Evolutionary conservation across 2,329 filamentous ascomycete genomes (phyloP).

Genomic region (Trichophyton rubrum): DNA sequence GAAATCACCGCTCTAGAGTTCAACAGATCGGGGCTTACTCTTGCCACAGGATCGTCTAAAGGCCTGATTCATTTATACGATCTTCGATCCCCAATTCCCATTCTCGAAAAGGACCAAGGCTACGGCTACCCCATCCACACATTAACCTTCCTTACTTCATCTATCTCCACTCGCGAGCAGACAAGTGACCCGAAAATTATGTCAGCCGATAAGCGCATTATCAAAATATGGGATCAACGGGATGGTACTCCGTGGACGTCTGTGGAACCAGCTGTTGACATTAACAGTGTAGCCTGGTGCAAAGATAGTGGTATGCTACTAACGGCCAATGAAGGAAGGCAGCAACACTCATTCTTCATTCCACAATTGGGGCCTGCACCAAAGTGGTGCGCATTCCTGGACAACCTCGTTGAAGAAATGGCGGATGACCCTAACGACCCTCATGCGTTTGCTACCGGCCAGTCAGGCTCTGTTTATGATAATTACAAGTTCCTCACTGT

Average conservation of each 20-base stretch:
- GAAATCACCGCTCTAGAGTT: slow-evolving; percentile 85
- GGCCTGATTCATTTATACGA: slow-evolving; percentile 88
- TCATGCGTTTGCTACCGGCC: slow-evolving; percentile 35
- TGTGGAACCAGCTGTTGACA: slow-evolving; percentile 84
- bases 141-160: slow-evolving; percentile 52
- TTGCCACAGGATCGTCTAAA: slow-evolving; percentile 76
- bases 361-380: slow-evolving; percentile 87
- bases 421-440: slow-evolving; percentile 64
- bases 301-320: slow-evolving; percentile 88
- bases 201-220: slow-evolving; percentile 85
- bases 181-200: slow-evolving; percentile 60
- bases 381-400: slow-evolving; percentile 90
- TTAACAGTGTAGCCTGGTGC: slow-evolving; percentile 89
- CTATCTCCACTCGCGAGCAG: slow-evolving; percentile 60
- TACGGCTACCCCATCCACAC: slow-evolving; percentile 89
- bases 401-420: slow-evolving; percentile 98
- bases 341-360: slow-evolving; percentile 91
- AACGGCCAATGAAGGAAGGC: slow-evolving; percentile 90
- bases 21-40: slow-evolving; percentile 65
- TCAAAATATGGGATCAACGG: slow-evolving; percentile 86
- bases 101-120: slow-evolving; percentile 88
- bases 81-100: slow-evolving; percentile 69
- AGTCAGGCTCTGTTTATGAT: slow-evolving; percentile 71
- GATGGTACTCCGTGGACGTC: slow-evolving; percentile 87
- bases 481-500: slow-evolving; percentile 97